Percentiles rank a stretch among this genome's conserved stretches.
Conservation (phyloP, 306 rosid genomes). For the Lathyrus oleraceus region DNA sequence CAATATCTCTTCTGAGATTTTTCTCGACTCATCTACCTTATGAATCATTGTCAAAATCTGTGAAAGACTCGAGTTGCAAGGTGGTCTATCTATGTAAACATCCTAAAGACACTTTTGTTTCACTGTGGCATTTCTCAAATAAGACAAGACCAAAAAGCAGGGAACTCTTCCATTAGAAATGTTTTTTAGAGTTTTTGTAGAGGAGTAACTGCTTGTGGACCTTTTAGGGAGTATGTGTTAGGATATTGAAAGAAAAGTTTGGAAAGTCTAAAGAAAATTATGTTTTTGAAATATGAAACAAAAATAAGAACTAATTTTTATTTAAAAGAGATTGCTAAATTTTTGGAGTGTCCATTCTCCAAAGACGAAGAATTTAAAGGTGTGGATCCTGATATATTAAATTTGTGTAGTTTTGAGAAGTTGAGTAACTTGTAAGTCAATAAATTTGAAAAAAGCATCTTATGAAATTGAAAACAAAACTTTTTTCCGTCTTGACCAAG, state of each 20-base stretch:
- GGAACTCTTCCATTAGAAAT: too few species aligned
- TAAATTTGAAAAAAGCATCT: background rate
- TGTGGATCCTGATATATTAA: too few species aligned
- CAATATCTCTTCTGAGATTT: too few species aligned
- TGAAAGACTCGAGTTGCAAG: background rate
- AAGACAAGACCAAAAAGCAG: background rate
- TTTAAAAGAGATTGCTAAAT: too few species aligned
- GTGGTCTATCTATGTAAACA: conserved; percentile 20
- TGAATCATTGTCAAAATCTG: background rate
- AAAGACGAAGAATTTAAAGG: too few species aligned
- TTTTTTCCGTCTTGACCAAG: conserved; percentile 2
- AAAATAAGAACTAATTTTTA: too few species aligned
- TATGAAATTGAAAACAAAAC: background rate
- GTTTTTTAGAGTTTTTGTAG: background rate
- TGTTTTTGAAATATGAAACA: too few species aligned
- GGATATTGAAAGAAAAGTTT: too few species aligned
- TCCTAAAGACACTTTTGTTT: conserved; percentile 23
- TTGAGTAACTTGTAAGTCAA: too few species aligned
- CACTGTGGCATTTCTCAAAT: conserved; percentile 7
- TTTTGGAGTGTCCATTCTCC: too few species aligned
- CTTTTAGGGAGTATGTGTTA: background rate
- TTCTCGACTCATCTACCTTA: conserved; percentile 23
- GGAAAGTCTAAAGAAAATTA: too few species aligned
- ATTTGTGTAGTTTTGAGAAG: too few species aligned
- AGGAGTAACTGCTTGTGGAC: background rate